Conservation (phyloP, 2,329 filamentous ascomycete genomes). For the Thermothelomyces thermophilus region DNA sequence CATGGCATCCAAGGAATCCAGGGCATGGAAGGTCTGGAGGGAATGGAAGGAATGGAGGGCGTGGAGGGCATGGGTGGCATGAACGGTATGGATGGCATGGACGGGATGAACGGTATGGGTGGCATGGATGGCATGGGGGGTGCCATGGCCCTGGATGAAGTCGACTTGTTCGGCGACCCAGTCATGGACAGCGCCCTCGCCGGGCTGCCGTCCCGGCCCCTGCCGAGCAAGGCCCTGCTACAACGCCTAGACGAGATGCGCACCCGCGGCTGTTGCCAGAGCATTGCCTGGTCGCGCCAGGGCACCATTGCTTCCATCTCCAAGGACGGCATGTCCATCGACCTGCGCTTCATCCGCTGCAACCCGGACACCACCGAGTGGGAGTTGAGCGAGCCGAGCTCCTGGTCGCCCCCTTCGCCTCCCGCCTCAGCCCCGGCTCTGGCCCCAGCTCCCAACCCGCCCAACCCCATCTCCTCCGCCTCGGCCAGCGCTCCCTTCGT, state of each 20-base stretch:
- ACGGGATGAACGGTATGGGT: conserved; percentile 7
- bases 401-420: conserved; percentile 54
- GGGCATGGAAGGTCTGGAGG: conserved; percentile 6
- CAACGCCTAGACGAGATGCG: conserved; percentile 72
- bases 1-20: conserved; percentile 26
- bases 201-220: conserved; percentile 40
- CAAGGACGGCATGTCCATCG: conserved; percentile 61
- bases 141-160: conserved; percentile 59
- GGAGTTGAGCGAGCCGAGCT: conserved; percentile 67
- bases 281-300: conserved; percentile 79
- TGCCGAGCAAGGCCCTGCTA: conserved; percentile 59
- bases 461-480: conserved; percentile 48
- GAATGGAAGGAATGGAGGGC: conserved; percentile 8
- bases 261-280: conserved; percentile 69
- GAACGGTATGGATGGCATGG: conserved; percentile 7
- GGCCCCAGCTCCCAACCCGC: not conserved
- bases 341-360: conserved; percentile 66
- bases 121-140: conserved; percentile 36
- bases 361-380: conserved; percentile 64
- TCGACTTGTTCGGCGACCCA: conserved; percentile 42
- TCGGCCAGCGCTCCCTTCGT: conserved; percentile 61
- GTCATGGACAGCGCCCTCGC: conserved; percentile 34
- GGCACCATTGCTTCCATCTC: conserved; percentile 81
- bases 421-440: no score
- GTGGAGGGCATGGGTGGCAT: conserved; percentile 19